phyloP scores from a whole-genome alignment of 805 yeast species.

The Hanseniaspora lachancei region DNA sequence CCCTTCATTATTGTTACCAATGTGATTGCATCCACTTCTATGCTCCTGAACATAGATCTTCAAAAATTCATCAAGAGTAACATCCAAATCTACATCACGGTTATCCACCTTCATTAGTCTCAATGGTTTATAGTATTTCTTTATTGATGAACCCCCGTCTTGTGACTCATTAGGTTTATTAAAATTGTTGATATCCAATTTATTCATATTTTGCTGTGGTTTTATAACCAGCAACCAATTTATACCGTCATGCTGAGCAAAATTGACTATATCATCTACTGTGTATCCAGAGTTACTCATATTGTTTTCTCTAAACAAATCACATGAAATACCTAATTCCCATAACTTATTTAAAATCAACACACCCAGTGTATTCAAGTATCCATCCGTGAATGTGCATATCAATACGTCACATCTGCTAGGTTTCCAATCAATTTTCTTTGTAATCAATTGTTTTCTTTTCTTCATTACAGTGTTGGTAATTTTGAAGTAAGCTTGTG shows the following conservation, averaged over 20 bases:
- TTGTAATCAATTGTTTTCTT: constrained; percentile 28
- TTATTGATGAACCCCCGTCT: constrained; percentile 15
- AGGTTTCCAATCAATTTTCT: constrained; percentile 37
- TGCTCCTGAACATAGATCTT: constrained; percentile 26
- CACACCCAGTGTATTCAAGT: constrained; percentile 48
- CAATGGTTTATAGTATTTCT: constrained; percentile 60
- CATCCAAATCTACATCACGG: constrained; percentile 50
- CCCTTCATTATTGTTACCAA: background rate
- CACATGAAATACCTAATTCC: constrained; percentile 70
- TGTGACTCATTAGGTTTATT: constrained; percentile 4
- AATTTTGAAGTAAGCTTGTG: constrained; percentile 36
- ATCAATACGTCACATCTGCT: constrained; percentile 72
- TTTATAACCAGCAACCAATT: constrained; percentile 68
- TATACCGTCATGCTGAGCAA: constrained; percentile 57
- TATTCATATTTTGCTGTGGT: constrained; percentile 36
- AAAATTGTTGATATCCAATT: constrained; percentile 13
- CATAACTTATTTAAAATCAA: constrained; percentile 55
- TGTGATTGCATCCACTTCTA: background rate
- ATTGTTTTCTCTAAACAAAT: constrained; percentile 33
- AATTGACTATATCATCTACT: constrained; percentile 52
- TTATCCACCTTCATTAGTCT: constrained; percentile 52
- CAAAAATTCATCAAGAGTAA: constrained; percentile 55
- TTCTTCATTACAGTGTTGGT: constrained; percentile 24
- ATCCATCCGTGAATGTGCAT: constrained; percentile 47
- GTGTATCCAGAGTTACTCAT: constrained; percentile 25